A percentile compares a stretch with the other conserved stretches of the same genome.
Conservation (phyloP, 1,139 yeast species). For the Zygosaccharomyces pseudobailii region DNA sequence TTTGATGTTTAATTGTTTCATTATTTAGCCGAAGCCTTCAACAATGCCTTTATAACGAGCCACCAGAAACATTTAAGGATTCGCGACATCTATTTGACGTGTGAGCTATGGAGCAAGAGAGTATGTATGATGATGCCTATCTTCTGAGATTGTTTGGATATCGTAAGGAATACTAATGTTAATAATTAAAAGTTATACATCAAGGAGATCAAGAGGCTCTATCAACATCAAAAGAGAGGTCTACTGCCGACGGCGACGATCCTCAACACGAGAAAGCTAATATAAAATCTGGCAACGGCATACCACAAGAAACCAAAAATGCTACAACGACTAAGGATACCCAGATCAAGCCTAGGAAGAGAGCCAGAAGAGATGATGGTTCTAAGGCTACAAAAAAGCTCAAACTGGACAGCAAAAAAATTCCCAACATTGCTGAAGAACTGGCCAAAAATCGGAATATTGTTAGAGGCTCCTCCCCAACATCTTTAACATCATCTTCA, state of each 20-base stretch:
- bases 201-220: not conserved
- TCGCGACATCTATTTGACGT: not conserved
- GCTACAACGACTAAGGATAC: not conserved
- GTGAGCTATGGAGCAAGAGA: not conserved
- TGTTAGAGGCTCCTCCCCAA: slow-evolving; percentile 18
- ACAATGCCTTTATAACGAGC: no score
- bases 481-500: slow-evolving; percentile 12
- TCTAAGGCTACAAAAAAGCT: slow-evolving; percentile 22
- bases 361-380: slow-evolving; percentile 35
- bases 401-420: slow-evolving; percentile 18
- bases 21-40: not conserved
- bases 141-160: not conserved
- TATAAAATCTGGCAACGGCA: not conserved
- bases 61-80: not conserved
- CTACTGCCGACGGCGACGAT: not conserved
- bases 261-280: not conserved
- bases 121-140: not conserved
- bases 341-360: slow-evolving; percentile 8
- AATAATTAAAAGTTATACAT: not conserved
- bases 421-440: slow-evolving; percentile 32
- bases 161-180: not conserved
- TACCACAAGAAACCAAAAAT: not conserved
- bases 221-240: not conserved
- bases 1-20: not conserved
- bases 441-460: slow-evolving; percentile 31